A percentile compares a stretch with the other conserved stretches of the same genome.
Evolutionary conservation across 176 grass and related monocot genomes (phyloP).

Genomic region (Alloteropsis semialata): DNA sequence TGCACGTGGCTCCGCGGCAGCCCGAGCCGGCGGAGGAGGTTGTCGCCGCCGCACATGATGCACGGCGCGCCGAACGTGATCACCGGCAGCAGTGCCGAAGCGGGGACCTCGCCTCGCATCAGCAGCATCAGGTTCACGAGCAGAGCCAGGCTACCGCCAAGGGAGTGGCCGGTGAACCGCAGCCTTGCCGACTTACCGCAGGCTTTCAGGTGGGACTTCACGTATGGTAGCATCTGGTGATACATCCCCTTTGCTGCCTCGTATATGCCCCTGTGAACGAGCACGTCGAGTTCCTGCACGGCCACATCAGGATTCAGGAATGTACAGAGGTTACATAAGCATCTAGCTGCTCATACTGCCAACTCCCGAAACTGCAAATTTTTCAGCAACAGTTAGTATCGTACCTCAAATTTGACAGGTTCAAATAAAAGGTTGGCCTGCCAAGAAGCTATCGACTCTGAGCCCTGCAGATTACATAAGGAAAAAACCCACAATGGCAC

Average conservation of each 20-base stretch:
- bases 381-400: neutral
- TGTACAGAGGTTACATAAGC: neutral
- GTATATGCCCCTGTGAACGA: slow-evolving; percentile 91
- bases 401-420: slow-evolving; percentile 92
- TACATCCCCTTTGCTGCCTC: slow-evolving; percentile 96
- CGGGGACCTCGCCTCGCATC: slow-evolving; percentile 47
- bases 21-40: slow-evolving; percentile 66
- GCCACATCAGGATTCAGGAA: neutral
- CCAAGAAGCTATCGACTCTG: slow-evolving; percentile 81
- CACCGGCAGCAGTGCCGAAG: slow-evolving; percentile 62
- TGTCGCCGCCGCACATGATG: slow-evolving; percentile 94
- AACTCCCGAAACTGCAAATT: slow-evolving; percentile 1
- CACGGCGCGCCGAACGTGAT: slow-evolving; percentile 88
- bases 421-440: slow-evolving; percentile 98
- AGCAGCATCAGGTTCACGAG: slow-evolving; percentile 92
- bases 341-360: neutral
- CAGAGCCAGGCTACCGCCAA: slow-evolving; percentile 76
- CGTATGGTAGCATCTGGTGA: slow-evolving; percentile 76
- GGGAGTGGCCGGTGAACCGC: slow-evolving; percentile 86
- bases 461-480: slow-evolving; percentile 59
- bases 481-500: neutral
- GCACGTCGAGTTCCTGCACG: slow-evolving; percentile 63
- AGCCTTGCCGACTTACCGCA: slow-evolving; percentile 46
- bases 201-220: slow-evolving; percentile 56
- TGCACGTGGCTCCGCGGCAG: slow-evolving; percentile 70